phyloP scores from a whole-genome alignment of 177 flowering plant species.

The Telopea speciosissima region DNA sequence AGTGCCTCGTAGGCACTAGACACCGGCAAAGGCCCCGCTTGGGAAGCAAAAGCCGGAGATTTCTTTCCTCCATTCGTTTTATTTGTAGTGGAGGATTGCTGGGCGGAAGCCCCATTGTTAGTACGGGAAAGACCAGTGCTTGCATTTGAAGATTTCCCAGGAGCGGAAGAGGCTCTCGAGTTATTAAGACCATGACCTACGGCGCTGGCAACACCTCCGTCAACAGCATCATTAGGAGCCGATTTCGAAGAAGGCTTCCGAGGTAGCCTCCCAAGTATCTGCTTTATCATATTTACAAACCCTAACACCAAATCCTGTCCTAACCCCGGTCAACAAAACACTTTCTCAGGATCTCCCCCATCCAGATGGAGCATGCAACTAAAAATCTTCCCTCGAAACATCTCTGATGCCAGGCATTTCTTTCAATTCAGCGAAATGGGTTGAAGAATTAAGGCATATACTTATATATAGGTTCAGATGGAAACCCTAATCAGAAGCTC shows the following conservation, averaged over 20 bases:
- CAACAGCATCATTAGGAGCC: conserved; percentile 23
- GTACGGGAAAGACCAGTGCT: conserved; percentile 19
- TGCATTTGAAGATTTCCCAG: conserved; percentile 22
- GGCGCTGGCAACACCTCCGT: conserved; percentile 1
- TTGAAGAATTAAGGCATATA: not conserved
- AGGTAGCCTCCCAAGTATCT: conserved; percentile 53
- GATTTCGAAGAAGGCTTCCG: conserved; percentile 47
- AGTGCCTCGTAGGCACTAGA: conserved; percentile 38
- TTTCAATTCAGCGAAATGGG: not conserved
- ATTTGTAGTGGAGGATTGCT: not conserved
- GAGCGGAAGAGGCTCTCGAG: conserved; percentile 14
- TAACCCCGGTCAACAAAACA: conserved; percentile 2
- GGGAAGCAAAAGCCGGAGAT: conserved; percentile 18
- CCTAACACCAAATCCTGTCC: conserved; percentile 16
- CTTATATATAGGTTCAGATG: not conserved
- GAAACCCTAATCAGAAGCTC: conserved; percentile 12
- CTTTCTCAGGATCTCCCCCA: not conserved
- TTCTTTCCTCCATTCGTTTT: conserved; percentile 34
- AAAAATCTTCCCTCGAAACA: not conserved
- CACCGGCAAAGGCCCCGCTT: conserved; percentile 15
- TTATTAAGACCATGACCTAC: conserved; percentile 10
- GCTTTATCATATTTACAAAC: conserved; percentile 46
- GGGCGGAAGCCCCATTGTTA: conserved; percentile 18
- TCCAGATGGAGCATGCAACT: not conserved
- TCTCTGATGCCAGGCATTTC: not conserved